Evolutionary conservation across 352 stramenopile species (phyloP).

Genomic region (Pythium guiyangense): DNA sequence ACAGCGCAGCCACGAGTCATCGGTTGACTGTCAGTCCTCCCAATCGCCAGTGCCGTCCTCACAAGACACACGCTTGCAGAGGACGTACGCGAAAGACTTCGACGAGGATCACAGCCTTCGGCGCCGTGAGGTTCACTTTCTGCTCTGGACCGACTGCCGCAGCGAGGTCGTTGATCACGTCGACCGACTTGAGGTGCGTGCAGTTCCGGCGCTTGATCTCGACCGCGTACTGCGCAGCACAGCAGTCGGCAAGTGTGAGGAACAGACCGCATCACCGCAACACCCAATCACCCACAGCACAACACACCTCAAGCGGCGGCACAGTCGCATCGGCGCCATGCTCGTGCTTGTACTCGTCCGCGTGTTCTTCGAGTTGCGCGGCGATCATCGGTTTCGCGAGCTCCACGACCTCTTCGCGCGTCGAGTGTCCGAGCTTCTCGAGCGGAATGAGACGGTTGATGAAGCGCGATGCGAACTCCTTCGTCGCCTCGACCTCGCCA

Average conservation of each 20-base stretch:
- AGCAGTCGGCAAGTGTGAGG: background rate
- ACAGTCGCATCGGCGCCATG: slow-evolving; percentile 13
- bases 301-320: slow-evolving; percentile 20
- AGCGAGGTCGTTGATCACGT: slow-evolving; percentile 66
- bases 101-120: slow-evolving; percentile 55
- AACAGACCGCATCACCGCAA: background rate
- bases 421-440: slow-evolving; percentile 62
- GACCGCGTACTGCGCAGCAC: slow-evolving; percentile 37
- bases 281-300: background rate
- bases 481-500: slow-evolving; percentile 48
- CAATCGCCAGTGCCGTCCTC: background rate
- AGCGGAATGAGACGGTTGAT: slow-evolving; percentile 74
- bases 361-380: slow-evolving; percentile 28
- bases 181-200: slow-evolving; percentile 61
- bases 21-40: background rate
- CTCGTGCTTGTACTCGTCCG: slow-evolving; percentile 18
- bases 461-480: slow-evolving; percentile 71
- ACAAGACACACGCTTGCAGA: background rate
- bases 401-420: slow-evolving; percentile 53
- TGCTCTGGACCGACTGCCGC: slow-evolving; percentile 50
- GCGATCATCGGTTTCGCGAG: slow-evolving; percentile 53
- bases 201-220: slow-evolving; percentile 82
- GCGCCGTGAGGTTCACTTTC: slow-evolving; percentile 74
- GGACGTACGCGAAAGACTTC: slow-evolving; percentile 59
- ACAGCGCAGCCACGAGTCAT: background rate